Evolutionary conservation across 2,329 filamentous ascomycete genomes (phyloP).

Genomic region (Ceratocystis colombiana): DNA sequence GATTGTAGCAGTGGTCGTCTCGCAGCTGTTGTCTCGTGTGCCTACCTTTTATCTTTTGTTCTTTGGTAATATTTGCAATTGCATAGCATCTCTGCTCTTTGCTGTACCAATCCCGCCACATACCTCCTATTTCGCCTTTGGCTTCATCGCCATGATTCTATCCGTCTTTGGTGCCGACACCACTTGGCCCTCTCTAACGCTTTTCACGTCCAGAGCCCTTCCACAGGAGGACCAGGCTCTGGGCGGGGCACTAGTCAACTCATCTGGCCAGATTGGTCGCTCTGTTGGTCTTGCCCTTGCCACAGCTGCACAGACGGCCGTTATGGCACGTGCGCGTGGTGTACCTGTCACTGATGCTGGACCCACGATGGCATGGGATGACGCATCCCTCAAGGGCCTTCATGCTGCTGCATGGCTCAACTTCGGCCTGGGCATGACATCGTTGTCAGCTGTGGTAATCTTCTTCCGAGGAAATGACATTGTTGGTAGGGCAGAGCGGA

Average conservation of each 20-base stretch:
- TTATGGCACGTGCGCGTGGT: conserved; percentile 43
- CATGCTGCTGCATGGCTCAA: conserved; percentile 45
- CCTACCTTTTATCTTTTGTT: conserved; percentile 49
- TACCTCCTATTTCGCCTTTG: conserved; percentile 58
- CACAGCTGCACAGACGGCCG: conserved; percentile 54
- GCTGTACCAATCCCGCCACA: conserved; percentile 50
- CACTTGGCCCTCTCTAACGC: conserved; percentile 53
- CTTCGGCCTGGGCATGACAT: conserved; percentile 39
- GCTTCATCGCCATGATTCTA: conserved; percentile 55
- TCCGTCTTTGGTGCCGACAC: conserved; percentile 57
- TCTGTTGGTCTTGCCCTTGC: conserved; percentile 56
- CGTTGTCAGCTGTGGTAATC: conserved; percentile 38
- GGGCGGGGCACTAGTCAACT: conserved; percentile 58
- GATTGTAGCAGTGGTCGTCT: conserved; percentile 46
- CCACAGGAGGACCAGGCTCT: conserved; percentile 55
- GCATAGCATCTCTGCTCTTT: conserved; percentile 49
- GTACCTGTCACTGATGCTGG: conserved; percentile 39
- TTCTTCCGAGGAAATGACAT: conserved; percentile 45
- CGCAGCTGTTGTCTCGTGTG: conserved; percentile 47
- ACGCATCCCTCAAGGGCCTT: conserved; percentile 39
- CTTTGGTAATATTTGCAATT: conserved; percentile 47
- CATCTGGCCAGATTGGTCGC: conserved; percentile 54
- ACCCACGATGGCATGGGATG: conserved; percentile 37
- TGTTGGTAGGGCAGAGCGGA: conserved; percentile 33
- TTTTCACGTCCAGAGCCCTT: conserved; percentile 55